Evolutionary conservation across 2,329 filamentous ascomycete species (phyloP).

Genomic region (Penicillium sp.): DNA sequence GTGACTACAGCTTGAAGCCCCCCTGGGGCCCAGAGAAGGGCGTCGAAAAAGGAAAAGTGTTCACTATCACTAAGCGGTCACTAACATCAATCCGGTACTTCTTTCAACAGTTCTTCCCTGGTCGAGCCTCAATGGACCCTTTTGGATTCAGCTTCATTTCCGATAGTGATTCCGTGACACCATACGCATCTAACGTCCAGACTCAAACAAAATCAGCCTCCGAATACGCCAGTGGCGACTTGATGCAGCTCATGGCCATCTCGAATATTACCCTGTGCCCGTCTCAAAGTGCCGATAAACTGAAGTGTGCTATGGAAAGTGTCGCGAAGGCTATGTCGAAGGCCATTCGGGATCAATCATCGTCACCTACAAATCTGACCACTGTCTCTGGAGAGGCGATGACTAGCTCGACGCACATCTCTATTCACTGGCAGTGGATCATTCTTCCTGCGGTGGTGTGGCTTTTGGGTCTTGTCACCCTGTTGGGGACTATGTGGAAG

Average conservation of each 20-base stretch:
- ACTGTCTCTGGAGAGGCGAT: background rate
- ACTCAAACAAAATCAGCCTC: background rate
- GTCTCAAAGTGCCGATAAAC: background rate
- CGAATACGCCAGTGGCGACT: background rate
- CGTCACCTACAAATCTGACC: background rate
- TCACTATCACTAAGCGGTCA: background rate
- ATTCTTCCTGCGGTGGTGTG: slow-evolving; percentile 13
- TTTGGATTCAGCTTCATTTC: background rate
- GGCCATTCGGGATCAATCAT: slow-evolving; percentile 7
- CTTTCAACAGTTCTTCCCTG: background rate
- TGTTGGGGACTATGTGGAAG: slow-evolving; percentile 12
- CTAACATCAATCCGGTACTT: background rate
- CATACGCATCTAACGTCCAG: too few relatives aligned
- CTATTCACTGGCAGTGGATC: slow-evolving; percentile 17
- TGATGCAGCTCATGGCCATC: background rate
- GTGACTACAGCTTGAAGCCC: background rate
- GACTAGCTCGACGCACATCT: background rate
- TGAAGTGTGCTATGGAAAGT: slow-evolving; percentile 10
- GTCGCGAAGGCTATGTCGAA: slow-evolving; percentile 12
- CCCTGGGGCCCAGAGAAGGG: slow-evolving; percentile 1
- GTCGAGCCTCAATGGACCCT: background rate
- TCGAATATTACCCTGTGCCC: slow-evolving; percentile 1
- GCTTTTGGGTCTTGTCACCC: slow-evolving; percentile 9
- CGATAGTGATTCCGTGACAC: background rate
- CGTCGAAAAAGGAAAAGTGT: background rate